Percentiles rank a stretch among this genome's conserved stretches.
Evolutionary conservation across 805 yeast species (phyloP).

Genomic region (Hanseniaspora occidentalis): DNA sequence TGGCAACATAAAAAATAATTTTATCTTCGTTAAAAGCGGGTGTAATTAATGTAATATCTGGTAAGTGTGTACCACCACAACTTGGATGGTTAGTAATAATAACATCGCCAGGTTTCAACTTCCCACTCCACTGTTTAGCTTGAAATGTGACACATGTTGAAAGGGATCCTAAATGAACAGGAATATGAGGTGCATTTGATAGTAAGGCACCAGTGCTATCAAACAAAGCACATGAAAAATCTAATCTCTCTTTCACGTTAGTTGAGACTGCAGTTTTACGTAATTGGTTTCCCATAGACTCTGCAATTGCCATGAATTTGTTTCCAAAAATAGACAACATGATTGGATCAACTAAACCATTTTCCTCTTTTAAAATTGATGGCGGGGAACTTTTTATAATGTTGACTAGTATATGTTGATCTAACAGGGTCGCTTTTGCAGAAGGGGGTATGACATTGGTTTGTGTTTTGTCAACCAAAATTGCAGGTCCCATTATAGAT

Average conservation of each 20-base stretch:
- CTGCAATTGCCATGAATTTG: constrained; percentile 83
- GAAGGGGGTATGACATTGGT: constrained; percentile 62
- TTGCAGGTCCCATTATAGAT: constrained; percentile 54
- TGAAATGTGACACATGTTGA: constrained; percentile 64
- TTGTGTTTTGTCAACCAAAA: constrained; percentile 70
- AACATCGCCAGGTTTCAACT: constrained; percentile 61
- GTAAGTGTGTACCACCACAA: constrained; percentile 78
- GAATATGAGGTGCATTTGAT: constrained; percentile 83
- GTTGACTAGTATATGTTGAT: constrained; percentile 48
- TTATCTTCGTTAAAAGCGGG: constrained; percentile 59
- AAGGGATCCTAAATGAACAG: constrained; percentile 82
- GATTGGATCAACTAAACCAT: constrained; percentile 47
- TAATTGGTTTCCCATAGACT: constrained; percentile 74
- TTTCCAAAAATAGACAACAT: constrained; percentile 68
- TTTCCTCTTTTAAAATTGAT: constrained; percentile 11
- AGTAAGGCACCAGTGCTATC: constrained; percentile 66
- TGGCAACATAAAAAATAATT: constrained; percentile 78
- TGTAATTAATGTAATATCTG: constrained; percentile 85
- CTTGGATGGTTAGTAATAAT: constrained; percentile 71
- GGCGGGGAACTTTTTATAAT: constrained; percentile 11
- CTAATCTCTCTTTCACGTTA: constrained; percentile 72
- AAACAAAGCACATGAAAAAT: constrained; percentile 76
- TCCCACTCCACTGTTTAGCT: constrained; percentile 50
- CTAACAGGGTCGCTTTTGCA: constrained; percentile 40
- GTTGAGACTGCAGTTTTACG: constrained; percentile 73